Percentiles rank a stretch among this genome's conserved stretches.
Conservation (phyloP, 139 green algal genomes). For the Chlamydomonas eustigma region DNA sequence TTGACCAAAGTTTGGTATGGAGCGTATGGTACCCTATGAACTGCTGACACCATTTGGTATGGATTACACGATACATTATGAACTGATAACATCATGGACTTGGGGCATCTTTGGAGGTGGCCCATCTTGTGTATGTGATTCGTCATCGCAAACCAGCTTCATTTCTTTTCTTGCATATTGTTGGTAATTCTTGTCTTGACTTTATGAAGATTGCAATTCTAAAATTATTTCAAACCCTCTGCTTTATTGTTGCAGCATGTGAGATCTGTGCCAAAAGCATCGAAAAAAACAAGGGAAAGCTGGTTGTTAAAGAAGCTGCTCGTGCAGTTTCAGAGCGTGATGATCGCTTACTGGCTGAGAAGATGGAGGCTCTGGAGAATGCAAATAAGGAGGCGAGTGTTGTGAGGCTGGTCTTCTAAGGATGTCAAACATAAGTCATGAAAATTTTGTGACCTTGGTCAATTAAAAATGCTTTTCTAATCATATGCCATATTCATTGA, state of each 20-base stretch:
- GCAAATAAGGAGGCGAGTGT: slow-evolving; percentile 69
- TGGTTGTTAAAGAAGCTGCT: slow-evolving; percentile 89
- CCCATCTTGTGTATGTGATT: too few relatives aligned
- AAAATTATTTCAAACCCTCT: too few relatives aligned
- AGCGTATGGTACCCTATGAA: too few relatives aligned
- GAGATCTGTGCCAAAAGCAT: slow-evolving; percentile 72
- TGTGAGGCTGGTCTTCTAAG: background rate
- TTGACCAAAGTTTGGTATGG: too few relatives aligned
- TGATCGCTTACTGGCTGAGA: slow-evolving; percentile 82
- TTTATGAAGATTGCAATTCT: too few relatives aligned
- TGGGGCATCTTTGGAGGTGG: too few relatives aligned
- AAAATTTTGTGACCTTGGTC: background rate
- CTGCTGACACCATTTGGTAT: too few relatives aligned
- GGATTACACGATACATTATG: too few relatives aligned
- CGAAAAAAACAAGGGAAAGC: slow-evolving; percentile 76
- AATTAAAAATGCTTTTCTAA: background rate
- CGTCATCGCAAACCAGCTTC: too few relatives aligned
- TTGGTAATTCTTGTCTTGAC: too few relatives aligned
- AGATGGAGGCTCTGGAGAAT: slow-evolving; percentile 76
- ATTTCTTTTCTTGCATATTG: too few relatives aligned
- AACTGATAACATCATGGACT: too few relatives aligned
- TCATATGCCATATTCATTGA: background rate
- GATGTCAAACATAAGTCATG: background rate
- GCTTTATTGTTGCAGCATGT: slow-evolving; percentile 58
- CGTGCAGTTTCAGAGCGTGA: slow-evolving; percentile 92